Evolutionary conservation across 2,329 filamentous ascomycete species (phyloP), one percentile per base, ranked within the genome.

Genomic region (Fusarium sp.): DNA sequence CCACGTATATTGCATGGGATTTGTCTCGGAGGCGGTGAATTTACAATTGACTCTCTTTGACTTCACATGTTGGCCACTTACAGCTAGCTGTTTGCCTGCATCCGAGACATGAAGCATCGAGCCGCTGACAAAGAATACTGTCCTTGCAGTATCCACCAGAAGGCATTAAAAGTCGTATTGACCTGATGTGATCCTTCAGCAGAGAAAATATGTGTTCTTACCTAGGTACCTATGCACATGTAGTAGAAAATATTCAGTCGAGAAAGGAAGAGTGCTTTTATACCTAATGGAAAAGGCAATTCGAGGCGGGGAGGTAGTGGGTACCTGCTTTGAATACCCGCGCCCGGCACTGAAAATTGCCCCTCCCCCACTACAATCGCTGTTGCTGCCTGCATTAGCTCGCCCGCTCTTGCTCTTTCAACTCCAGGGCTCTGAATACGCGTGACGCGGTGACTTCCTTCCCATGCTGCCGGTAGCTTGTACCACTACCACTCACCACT

Each of bases 371-470:
- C 57, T 54, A 48, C 52, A 38, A 24, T 49, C 35, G 46, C 47
- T 54, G 24, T 24, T 55, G 56, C 63, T 66, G 63, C 63, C 56
- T 66, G 63, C 55, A 66, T 60, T 65, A 47, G 38, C 28, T 43
- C 60, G 21, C 21, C 37, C 44, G 28, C 16, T 12, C 21, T 26
- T 42, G 24, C 37, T 43, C 49, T 44, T 52, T 52, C 49, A 52
- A 52, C 35, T 43, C 16, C 20, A 52, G 35, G 47, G 35, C 31
- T 31, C 26, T 63, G 49, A 48, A 48, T 49, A 64, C 69, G 63
- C 69, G 69, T 71, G 69, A 71, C 66, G 58, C 69, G 69, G 50
- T 26, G 57, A 61, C 49, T 54, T 70, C 56, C 49, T 71, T 66
- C 49, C 61, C 68, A 54, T 58, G 46, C 69, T 57, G 46, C 53